phyloP scores from a whole-genome alignment of 2,329 filamentous ascomycete genomes.

The Fusarium bulbicola region DNA sequence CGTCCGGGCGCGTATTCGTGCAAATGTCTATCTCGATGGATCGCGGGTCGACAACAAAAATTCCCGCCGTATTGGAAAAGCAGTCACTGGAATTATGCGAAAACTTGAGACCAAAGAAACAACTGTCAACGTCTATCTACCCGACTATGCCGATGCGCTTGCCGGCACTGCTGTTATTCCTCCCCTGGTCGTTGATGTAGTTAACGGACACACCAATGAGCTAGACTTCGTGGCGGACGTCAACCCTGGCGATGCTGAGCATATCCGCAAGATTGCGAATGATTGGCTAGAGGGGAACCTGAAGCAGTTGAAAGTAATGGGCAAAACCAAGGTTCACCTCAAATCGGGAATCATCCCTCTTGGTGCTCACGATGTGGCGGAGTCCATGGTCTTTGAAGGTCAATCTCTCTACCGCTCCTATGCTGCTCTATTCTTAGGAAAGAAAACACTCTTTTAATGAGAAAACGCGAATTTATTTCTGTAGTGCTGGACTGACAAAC shows the following conservation, averaged over 20 bases:
- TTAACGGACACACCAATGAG: slow-evolving; percentile 78
- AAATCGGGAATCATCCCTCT: slow-evolving; percentile 83
- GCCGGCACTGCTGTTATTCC: slow-evolving; percentile 82
- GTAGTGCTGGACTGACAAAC: slow-evolving; percentile 43
- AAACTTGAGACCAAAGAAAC: slow-evolving; percentile 79
- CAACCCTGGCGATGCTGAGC: slow-evolving; percentile 77
- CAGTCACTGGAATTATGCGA: slow-evolving; percentile 82
- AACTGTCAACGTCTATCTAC: slow-evolving; percentile 79
- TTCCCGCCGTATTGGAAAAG: slow-evolving; percentile 77
- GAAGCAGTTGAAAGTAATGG: slow-evolving; percentile 74
- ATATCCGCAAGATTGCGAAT: slow-evolving; percentile 81
- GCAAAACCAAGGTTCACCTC: slow-evolving; percentile 76
- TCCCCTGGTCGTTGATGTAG: slow-evolving; percentile 76
- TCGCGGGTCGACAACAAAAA: slow-evolving; percentile 75
- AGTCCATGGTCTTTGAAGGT: slow-evolving; percentile 86
- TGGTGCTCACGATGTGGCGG: slow-evolving; percentile 78
- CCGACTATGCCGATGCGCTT: slow-evolving; percentile 81
- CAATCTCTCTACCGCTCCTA: slow-evolving; percentile 73
- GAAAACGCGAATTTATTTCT: slow-evolving; percentile 30
- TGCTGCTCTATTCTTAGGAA: slow-evolving; percentile 68
- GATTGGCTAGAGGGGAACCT: slow-evolving; percentile 88
- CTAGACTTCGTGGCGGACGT: slow-evolving; percentile 84
- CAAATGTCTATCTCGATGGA: slow-evolving; percentile 82
- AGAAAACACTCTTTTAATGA: slow-evolving; percentile 58
- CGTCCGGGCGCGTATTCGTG: slow-evolving; percentile 81